phyloP scores from a whole-genome alignment of 345 rosid genomes.

The Rhizophora apiculata region DNA sequence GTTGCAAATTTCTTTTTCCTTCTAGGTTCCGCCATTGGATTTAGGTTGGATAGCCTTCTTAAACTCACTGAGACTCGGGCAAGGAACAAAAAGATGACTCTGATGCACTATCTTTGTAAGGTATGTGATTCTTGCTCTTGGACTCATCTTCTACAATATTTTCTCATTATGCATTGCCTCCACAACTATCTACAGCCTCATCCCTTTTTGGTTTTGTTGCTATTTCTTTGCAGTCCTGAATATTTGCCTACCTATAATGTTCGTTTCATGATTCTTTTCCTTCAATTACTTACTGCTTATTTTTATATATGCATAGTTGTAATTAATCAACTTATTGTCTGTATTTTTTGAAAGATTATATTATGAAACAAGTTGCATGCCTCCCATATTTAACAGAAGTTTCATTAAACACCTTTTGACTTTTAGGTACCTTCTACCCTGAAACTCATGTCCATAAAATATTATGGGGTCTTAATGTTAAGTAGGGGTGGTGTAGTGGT shows the following conservation, averaged over 20 bases:
- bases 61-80: conserved; percentile 92
- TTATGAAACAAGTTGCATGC: not conserved
- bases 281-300: not conserved
- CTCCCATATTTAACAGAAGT: not conserved
- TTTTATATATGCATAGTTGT: not conserved
- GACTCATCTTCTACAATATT: not conserved
- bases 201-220: no score
- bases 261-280: not conserved
- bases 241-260: no score
- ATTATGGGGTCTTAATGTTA: not conserved
- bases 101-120: conserved; percentile 98
- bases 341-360: not conserved
- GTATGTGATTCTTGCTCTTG: conserved; percentile 34
- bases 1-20: conserved; percentile 2
- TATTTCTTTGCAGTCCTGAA: no score
- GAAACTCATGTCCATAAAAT: not conserved
- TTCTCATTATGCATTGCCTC: not conserved
- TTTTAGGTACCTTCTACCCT: not conserved
- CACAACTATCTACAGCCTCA: no score
- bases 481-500: not conserved
- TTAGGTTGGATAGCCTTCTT: conserved; percentile 89
- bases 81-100: conserved; percentile 82
- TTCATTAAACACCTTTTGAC: not conserved
- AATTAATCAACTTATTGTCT: not conserved
- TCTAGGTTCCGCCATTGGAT: conserved; percentile 85